Conservation (phyloP, 2,329 filamentous ascomycete genomes). For the Xylaria sp. region DNA sequence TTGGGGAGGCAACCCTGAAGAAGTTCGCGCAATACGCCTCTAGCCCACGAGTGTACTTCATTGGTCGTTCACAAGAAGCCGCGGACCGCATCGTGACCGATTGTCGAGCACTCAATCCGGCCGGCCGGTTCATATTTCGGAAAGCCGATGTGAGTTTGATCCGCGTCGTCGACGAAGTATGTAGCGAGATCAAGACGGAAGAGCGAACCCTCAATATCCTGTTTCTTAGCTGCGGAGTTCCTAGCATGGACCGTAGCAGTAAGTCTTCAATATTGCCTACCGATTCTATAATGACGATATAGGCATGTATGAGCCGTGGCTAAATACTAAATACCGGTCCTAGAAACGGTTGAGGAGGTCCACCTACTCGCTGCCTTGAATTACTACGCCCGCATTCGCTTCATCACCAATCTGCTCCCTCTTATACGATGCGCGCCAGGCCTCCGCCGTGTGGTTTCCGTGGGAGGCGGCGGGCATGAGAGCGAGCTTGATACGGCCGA, state of each 20-base stretch:
- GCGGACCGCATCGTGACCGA: slow-evolving; percentile 56
- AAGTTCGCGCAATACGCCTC: slow-evolving; percentile 56
- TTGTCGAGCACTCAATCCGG: slow-evolving; percentile 57
- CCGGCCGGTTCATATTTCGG: slow-evolving; percentile 58
- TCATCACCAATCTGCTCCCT: slow-evolving; percentile 33
- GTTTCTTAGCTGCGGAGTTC: slow-evolving; percentile 33
- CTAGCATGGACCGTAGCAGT: slow-evolving; percentile 32
- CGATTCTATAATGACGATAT: no score
- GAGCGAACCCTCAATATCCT: slow-evolving; percentile 33
- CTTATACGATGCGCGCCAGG: slow-evolving; percentile 12
- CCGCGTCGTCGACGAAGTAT: slow-evolving; percentile 32
- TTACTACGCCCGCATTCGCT: slow-evolving; percentile 34
- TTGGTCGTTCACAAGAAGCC: slow-evolving; percentile 59
- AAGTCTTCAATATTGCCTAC: neutral
- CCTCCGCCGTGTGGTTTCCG: slow-evolving; percentile 31
- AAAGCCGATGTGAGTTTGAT: slow-evolving; percentile 39
- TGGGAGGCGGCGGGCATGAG: slow-evolving; percentile 30
- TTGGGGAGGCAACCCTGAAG: slow-evolving; percentile 60
- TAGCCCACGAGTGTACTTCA: slow-evolving; percentile 58
- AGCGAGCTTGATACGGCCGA: slow-evolving; percentile 28
- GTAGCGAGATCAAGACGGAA: slow-evolving; percentile 29
- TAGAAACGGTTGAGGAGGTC: slow-evolving; percentile 32
- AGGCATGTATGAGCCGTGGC: neutral
- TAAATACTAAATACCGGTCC: neutral
- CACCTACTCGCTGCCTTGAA: slow-evolving; percentile 33